A percentile compares a stretch with the other conserved stretches of the same genome.
These are phyloP conservation scores for Osmanthus fragrans DNA, from an alignment of 257 asterid genomes.

Conservation along the genomic window DNA sequence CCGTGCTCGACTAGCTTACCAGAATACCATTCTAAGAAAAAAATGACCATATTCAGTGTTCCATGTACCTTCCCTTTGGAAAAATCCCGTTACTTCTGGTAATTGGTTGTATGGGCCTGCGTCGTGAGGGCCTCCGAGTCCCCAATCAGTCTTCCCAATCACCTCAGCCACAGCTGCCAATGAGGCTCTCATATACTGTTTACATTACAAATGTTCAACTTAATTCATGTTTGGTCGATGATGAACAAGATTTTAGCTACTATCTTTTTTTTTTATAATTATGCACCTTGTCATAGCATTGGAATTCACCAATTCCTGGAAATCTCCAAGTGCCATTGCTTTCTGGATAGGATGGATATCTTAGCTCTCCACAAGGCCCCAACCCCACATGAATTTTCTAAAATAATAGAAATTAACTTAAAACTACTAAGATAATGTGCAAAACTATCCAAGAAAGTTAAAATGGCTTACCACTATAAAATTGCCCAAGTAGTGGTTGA, in stretches of 20 bases:
- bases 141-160: slow-evolving; percentile 69
- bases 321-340: slow-evolving; percentile 85
- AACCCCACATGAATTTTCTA: slow-evolving; percentile 91
- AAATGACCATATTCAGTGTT: slow-evolving; percentile 70
- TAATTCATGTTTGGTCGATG: not conserved
- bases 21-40: slow-evolving; percentile 80
- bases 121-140: slow-evolving; percentile 78
- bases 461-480: slow-evolving; percentile 59
- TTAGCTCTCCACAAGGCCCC: slow-evolving; percentile 96
- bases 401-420: slow-evolving; percentile 23
- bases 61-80: slow-evolving; percentile 77
- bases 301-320: slow-evolving; percentile 92
- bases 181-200: slow-evolving; percentile 89
- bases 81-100: slow-evolving; percentile 86
- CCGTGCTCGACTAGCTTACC: slow-evolving; percentile 78
- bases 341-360: slow-evolving; percentile 95
- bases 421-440: not conserved
- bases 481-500: slow-evolving; percentile 61
- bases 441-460: not conserved
- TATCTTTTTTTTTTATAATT: not conserved
- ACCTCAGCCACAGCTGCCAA: slow-evolving; percentile 74
- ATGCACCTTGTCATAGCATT: slow-evolving; percentile 79
- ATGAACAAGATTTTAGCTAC: slow-evolving; percentile 9
- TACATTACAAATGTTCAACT: not conserved
- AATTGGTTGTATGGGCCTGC: slow-evolving; percentile 75